Conservation (phyloP, 768 basidiomycete genomes). For the Fistulinella prunicolor region DNA sequence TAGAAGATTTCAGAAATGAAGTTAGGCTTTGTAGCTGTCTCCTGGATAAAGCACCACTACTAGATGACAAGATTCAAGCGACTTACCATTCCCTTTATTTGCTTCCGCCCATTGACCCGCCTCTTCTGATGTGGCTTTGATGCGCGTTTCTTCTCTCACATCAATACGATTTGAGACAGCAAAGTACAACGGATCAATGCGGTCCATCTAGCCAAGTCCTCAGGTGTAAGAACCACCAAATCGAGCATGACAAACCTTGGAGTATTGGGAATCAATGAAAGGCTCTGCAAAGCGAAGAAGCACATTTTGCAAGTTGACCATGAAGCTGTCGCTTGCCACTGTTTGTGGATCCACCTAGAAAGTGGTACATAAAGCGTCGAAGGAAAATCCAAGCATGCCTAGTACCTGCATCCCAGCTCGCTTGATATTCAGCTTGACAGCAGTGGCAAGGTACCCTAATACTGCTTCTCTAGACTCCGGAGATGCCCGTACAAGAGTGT, state of each 20-base stretch:
- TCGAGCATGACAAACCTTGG: slow-evolving; percentile 55
- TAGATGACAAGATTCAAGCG: background rate
- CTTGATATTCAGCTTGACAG: slow-evolving; percentile 72
- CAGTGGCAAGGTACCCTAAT: slow-evolving; percentile 75
- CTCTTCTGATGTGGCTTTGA: slow-evolving; percentile 90
- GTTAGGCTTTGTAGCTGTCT: slow-evolving; percentile 65
- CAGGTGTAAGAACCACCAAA: background rate
- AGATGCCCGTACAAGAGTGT: slow-evolving; percentile 81
- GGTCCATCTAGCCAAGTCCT: slow-evolving; percentile 63
- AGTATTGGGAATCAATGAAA: slow-evolving; percentile 88
- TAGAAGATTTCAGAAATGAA: slow-evolving; percentile 97
- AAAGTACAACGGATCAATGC: slow-evolving; percentile 84
- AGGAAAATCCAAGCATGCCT: background rate
- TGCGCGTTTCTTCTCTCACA: slow-evolving; percentile 85
- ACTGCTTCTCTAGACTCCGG: slow-evolving; percentile 77
- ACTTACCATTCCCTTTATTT: slow-evolving; percentile 47
- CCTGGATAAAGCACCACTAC: background rate
- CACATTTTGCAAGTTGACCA: slow-evolving; percentile 86
- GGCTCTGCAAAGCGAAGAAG: slow-evolving; percentile 87
- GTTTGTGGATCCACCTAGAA: slow-evolving; percentile 76
- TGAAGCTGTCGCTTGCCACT: slow-evolving; percentile 88
- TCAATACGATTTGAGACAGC: slow-evolving; percentile 69
- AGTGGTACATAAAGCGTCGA: background rate
- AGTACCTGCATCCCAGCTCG: slow-evolving; percentile 87
- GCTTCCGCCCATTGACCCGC: slow-evolving; percentile 67